These are phyloP conservation scores for Floccularia luteovirens DNA, from an alignment of 768 basidiomycete species.

Conservation along the genomic window DNA sequence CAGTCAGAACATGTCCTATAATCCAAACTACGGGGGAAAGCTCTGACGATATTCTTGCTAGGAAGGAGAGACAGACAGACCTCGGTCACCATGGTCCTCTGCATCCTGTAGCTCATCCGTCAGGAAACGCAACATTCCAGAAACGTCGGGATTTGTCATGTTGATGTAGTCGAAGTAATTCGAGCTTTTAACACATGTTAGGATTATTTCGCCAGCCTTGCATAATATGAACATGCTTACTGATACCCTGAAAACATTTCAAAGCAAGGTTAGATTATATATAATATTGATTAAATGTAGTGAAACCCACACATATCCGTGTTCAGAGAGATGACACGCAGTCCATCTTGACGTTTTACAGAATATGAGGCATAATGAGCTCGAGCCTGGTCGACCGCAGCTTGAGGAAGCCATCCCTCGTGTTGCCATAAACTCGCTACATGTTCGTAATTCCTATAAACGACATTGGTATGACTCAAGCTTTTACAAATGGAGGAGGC, in stretches of 20 bases:
- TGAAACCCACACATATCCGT: constrained; percentile 59
- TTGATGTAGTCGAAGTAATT: constrained; percentile 80
- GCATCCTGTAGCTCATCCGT: constrained; percentile 75
- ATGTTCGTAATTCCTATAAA: constrained; percentile 70
- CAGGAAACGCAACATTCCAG: constrained; percentile 71
- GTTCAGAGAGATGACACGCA: constrained; percentile 68
- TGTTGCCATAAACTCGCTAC: constrained; percentile 64
- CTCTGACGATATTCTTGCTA: constrained; percentile 38
- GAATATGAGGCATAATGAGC: constrained; percentile 70
- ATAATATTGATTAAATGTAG: background rate
- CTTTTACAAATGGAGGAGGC: constrained; percentile 25
- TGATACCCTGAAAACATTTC: constrained; percentile 24
- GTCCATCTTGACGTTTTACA: constrained; percentile 56
- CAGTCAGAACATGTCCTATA: constrained; percentile 47
- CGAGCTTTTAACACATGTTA: constrained; percentile 24
- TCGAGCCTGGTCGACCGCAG: constrained; percentile 47
- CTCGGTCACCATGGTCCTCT: constrained; percentile 69
- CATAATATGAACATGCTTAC: constrained; percentile 10
- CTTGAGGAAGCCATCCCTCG: constrained; percentile 58
- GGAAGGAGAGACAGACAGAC: constrained; percentile 25
- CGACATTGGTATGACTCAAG: background rate
- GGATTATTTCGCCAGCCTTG: background rate
- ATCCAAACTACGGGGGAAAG: constrained; percentile 39
- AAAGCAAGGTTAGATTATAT: constrained; percentile 3
- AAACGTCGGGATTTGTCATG: constrained; percentile 57